These are phyloP conservation scores for Amaranthus palmeri DNA, from an alignment of 148 eudicot species.

Conservation along the genomic window DNA sequence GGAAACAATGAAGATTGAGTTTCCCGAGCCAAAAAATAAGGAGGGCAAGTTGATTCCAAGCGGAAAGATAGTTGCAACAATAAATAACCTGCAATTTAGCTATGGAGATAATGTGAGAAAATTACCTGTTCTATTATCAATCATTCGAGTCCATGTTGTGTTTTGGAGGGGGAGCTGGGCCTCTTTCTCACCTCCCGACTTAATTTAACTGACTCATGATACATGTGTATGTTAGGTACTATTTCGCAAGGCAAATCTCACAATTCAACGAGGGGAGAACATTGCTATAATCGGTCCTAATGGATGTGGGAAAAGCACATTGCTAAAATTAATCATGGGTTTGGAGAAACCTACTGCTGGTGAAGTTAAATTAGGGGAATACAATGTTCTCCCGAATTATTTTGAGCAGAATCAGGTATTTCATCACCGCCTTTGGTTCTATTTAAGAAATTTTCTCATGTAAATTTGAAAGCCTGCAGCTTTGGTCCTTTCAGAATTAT, in stretches of 20 bases:
- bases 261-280: slow-evolving; percentile 88
- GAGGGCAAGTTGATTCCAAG: slow-evolving; percentile 45
- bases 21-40: slow-evolving; percentile 81
- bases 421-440: background rate
- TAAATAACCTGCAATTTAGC: slow-evolving; percentile 67
- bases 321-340: slow-evolving; percentile 84
- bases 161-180: background rate
- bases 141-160: background rate
- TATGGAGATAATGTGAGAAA: slow-evolving; percentile 63
- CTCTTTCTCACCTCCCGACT: background rate
- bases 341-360: slow-evolving; percentile 63
- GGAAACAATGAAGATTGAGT: slow-evolving; percentile 95
- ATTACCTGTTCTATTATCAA: background rate
- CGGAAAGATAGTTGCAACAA: slow-evolving; percentile 62
- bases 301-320: slow-evolving; percentile 95
- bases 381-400: slow-evolving; percentile 89
- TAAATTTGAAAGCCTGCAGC: background rate
- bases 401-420: slow-evolving; percentile 99
- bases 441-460: background rate
- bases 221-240: slow-evolving; percentile 50
- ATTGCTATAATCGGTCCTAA: slow-evolving; percentile 93
- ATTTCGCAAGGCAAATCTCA: slow-evolving; percentile 62
- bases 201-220: background rate
- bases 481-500: background rate
- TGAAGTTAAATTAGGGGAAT: slow-evolving; percentile 82